Evolutionary conservation across 208 protist species (phyloP).

Genomic region (Acanthamoeba castellanii): DNA sequence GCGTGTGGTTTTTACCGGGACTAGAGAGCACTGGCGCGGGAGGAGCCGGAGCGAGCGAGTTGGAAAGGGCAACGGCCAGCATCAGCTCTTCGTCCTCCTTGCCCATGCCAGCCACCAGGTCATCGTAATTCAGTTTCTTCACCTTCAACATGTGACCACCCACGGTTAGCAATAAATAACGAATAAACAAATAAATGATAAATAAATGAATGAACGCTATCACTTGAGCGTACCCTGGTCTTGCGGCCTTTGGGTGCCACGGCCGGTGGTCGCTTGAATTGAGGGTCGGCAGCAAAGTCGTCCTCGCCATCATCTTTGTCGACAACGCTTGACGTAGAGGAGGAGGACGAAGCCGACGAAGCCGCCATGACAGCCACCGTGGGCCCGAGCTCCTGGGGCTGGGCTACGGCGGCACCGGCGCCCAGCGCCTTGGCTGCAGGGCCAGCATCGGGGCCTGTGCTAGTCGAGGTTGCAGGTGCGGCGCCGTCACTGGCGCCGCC

Average conservation of each 20-base stretch:
- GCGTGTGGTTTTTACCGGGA: not conserved
- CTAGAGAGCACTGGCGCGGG: not conserved
- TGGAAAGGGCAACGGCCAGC: not conserved
- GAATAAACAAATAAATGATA: too few species aligned
- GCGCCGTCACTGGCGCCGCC: not conserved
- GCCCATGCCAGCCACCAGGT: not conserved
- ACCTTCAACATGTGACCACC: not conserved
- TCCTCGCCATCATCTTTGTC: not conserved
- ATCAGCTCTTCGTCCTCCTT: conserved; percentile 7
- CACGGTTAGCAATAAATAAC: too few species aligned
- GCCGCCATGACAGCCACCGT: not conserved
- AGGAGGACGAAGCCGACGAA: not conserved
- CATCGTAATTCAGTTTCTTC: not conserved
- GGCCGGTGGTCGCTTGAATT: not conserved
- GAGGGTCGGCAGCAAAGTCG: not conserved
- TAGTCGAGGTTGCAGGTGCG: not conserved
- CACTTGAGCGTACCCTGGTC: not conserved
- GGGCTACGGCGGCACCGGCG: too few species aligned
- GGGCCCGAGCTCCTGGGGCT: not conserved
- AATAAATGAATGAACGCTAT: too few species aligned
- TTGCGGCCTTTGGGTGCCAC: not conserved
- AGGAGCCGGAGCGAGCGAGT: not conserved
- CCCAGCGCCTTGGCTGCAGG: too few species aligned
- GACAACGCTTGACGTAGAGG: not conserved
- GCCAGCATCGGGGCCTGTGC: too few species aligned